Conservation (phyloP, 768 basidiomycete species). For the Rhizopogon salebrosus region DNA sequence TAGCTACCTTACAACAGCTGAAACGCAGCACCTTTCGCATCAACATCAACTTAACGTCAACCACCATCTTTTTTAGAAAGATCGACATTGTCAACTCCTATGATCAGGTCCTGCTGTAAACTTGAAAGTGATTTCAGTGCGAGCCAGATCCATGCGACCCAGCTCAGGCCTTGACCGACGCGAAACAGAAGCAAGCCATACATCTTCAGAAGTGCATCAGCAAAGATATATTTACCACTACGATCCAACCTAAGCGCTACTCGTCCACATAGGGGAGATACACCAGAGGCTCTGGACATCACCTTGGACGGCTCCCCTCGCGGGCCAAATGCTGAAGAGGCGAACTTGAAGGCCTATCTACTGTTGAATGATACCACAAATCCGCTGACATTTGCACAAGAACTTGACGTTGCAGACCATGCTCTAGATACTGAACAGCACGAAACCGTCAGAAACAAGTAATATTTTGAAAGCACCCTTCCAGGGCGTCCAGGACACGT, state of each 20-base stretch:
- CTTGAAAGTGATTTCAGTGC: constrained; percentile 81
- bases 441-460: constrained; percentile 83
- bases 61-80: constrained; percentile 68
- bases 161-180: constrained; percentile 64
- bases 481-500: constrained; percentile 71
- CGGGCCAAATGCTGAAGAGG: constrained; percentile 81
- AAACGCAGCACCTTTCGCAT: not conserved
- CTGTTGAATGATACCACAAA: not conserved
- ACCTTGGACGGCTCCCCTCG: constrained; percentile 84
- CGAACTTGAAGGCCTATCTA: constrained; percentile 76
- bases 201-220: constrained; percentile 68
- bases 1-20: not conserved
- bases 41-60: not conserved
- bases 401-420: constrained; percentile 74
- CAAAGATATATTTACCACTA: constrained; percentile 37
- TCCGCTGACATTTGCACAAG: constrained; percentile 33
- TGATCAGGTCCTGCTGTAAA: constrained; percentile 88
- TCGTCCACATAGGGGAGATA: constrained; percentile 58
- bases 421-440: constrained; percentile 89
- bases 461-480: constrained; percentile 67
- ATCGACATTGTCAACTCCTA: constrained; percentile 92
- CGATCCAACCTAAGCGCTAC: not conserved
- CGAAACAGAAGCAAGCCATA: constrained; percentile 67
- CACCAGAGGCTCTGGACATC: constrained; percentile 60
- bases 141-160: constrained; percentile 81